Evolutionary conservation across 2,329 filamentous ascomycete species (phyloP), one percentile per base, ranked within the genome.

Genomic region (Chrysoporthe austroafricana): DNA sequence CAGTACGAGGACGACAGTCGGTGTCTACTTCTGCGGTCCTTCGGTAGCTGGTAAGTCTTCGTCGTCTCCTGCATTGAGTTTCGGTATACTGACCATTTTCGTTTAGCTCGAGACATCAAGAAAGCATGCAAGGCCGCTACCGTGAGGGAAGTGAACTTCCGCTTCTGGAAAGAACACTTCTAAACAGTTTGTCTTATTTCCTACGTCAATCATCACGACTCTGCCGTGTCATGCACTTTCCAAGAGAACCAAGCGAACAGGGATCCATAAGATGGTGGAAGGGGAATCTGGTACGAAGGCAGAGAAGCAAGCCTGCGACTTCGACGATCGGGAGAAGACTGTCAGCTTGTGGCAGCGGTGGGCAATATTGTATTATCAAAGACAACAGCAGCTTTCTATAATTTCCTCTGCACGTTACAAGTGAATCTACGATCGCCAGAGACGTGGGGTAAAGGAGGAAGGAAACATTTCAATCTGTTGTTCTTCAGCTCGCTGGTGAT

Each of bases 161-260:
- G 93, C 74, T 99, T 99, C 84, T 99, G 96, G 96, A 99, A 99
- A 83, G 96, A 99, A 81, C 95, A 99, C 77, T 90, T 90, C 77
- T 90, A 85, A 77, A 69, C 70, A 67, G 36, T 18, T 2, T 36
- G 14, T 18, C 4, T 58, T 39, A 9, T 58, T 56, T 56, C 32
- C 11, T 56, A 39, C 36, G 36, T 39, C 36, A 39, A 39, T 39
- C 36, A 39, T 56, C n/a, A 58, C 18, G 13, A 36, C 36, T 59
- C 5, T 7, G 32, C 42, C 39, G 62, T 36, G n/a, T 42, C 39
- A 44, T 64, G 18, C 13, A 16, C 13, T 7, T 46, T 9, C 18
- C 42, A 26, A 61, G 26, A 26, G n/a, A 16, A 16, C 11, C 43
- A 34, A 3, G 42, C 21, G 43, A 34, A 36, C 21, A 8, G 18